Evolutionary conservation across 257 asterid species (phyloP), one percentile per base, ranked within the genome.

Genomic region (Solanum medicagineum): DNA sequence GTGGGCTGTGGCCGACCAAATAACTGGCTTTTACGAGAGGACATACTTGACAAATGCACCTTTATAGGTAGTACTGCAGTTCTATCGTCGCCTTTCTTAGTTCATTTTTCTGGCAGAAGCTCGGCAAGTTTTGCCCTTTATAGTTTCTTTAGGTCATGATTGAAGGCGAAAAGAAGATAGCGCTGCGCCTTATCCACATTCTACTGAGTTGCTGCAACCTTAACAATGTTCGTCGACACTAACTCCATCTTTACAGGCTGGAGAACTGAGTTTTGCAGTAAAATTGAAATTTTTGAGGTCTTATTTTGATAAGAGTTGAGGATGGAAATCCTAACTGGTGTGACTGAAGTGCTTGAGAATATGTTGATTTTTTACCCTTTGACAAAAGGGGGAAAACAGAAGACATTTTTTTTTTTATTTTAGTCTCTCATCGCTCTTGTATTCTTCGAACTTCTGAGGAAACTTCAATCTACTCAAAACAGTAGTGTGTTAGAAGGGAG

Each of bases 1-100:
- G 95, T 96, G 99, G 99, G 93, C 91, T 36, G 99, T 96, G 87
- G 98, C 98, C 66, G 99, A 96, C 91, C 99, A 96, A 87, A 91
- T 93, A 85, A 95, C 84, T 17, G 99, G 99, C 49, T 87, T 96
- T 51, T 96, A 95, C 47, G 99, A 96, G 92, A 96, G 89, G 89
- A 89, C 87, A 85, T 90, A 92, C 81, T 32, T 93, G 14, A 86
- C 80, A 42, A 91, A 84, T 77, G 90, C 89, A 26, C 83, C 92
- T 9, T 53, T 86, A 54, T 91, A 92, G 89, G 36, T 42, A 71
- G 26, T n/a, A 68, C 36, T 59, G 16, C 45, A 49, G 49, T 83
- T 53, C 24, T 24, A 0, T 15, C 79, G 7, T 26, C 8, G 4
- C 49, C 20, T 22, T 83, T 65, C 49, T 17, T 47, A 66, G 42